Base-by-base conservation (phyloP, 768 basidiomycete species). In the Rhodocollybia butyracea region DNA sequence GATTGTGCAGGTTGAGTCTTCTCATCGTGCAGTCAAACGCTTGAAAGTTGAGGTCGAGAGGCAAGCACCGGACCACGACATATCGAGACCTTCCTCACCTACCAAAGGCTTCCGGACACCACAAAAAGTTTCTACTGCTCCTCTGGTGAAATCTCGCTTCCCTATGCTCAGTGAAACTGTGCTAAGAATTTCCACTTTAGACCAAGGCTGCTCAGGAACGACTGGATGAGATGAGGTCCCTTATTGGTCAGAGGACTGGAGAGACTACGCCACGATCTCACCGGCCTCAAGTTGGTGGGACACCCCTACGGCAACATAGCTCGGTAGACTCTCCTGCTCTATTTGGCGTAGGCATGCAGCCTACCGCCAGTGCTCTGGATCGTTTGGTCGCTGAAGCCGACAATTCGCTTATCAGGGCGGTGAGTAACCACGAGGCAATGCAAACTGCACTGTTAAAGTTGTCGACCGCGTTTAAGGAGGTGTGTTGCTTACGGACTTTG, bases 221-320 rank as follows among this genome's bases (percentile, higher is more conserved):
- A 22, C 78, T 91, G 76, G 84, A 90, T 61, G 91, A 94, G 67
- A 90, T 94, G 90, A 80, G 85, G 38, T 81, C 81, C 59, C 73
- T 91, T 54, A 91, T 94, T 56, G 71, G 74, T 34, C 80, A 75
- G 58, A 75, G 90, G 60, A 76, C 82, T 62, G 74, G 70, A 17
- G 86, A 85, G 32, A 68, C 68, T 5, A 74, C 80, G 8, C 78
- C 81, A 55, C 77, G 78, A 24, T 70, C 68, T 53, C 31, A 50
- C 34, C 78, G 81, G 47, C 70, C 79, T 10, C 74, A 76, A 36
- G 79, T 64, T 60, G 67, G 72, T 43, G 71, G 52, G 45, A 73
- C 56, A 68, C 71, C 51, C 67, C 67, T 42, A 59, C 66, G 34
- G 61, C 64, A 51, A 56, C 29, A 54, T 34, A 55, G 46, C 15